These are phyloP conservation scores for Aspergillus oerlinghausenensis DNA, from an alignment of 2,329 filamentous ascomycete genomes.

Conservation along the genomic window DNA sequence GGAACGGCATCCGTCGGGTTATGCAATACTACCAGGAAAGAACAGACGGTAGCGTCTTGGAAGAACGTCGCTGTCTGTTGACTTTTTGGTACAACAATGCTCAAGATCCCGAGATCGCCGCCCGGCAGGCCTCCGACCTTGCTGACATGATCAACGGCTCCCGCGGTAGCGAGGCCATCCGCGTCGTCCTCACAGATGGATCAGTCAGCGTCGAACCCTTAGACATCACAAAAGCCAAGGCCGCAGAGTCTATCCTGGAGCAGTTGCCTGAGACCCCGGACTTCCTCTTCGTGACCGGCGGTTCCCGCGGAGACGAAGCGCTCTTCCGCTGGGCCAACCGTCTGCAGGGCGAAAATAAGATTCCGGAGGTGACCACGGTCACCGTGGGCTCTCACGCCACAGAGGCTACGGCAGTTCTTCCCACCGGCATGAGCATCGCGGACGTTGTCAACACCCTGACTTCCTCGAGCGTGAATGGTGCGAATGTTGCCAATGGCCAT, in stretches of 20 bases:
- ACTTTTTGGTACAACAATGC: constrained; percentile 82
- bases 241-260: constrained; percentile 66
- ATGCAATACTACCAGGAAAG: constrained; percentile 85
- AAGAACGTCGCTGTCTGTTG: constrained; percentile 79
- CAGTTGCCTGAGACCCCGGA: constrained; percentile 62
- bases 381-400: constrained; percentile 80
- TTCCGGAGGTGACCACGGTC: constrained; percentile 72
- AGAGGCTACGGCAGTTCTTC: constrained; percentile 73
- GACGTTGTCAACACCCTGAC: constrained; percentile 21
- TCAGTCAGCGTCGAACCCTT: constrained; percentile 78
- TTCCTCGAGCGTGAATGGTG: constrained; percentile 8
- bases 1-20: constrained; percentile 73
- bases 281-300: constrained; percentile 82
- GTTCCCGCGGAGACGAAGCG: constrained; percentile 83
- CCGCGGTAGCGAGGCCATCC: constrained; percentile 74
- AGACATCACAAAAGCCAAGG: constrained; percentile 80
- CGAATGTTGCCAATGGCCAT: constrained; percentile 2
- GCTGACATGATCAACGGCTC: constrained; percentile 91
- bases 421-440: constrained; percentile 79
- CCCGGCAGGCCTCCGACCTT: constrained; percentile 80
- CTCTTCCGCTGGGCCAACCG: constrained; percentile 93
- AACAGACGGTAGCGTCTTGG: constrained; percentile 77
- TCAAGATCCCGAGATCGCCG: constrained; percentile 68
- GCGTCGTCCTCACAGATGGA: constrained; percentile 74
- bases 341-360: constrained; percentile 52